Evolutionary conservation across 192 early-diverging fungal species (phyloP), one percentile per base, ranked within the genome.

Genomic region (Mortierella hygrophila): DNA sequence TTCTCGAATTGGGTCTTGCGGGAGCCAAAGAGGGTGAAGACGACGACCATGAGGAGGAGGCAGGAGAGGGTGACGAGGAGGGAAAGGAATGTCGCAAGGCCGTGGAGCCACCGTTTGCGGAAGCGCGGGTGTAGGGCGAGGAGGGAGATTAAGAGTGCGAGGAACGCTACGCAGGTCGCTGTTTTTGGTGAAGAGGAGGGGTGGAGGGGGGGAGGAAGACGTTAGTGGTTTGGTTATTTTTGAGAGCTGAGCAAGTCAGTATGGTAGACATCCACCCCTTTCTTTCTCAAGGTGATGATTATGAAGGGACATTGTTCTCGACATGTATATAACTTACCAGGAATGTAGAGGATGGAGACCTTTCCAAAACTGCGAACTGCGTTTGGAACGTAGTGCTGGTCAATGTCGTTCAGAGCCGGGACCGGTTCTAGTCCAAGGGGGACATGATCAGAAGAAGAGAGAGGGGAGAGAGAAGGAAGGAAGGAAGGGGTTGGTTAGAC

Each of bases 21-120:
- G 6, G 78, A 65, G 1, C 47, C 78, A 54, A 74, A 76, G 26
- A 85, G 75, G 4, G 83, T 80, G 20, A 80, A 80, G 16, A 80
- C 83, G 0, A 79, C 77, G 41, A 85, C 29, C 78, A 80, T 72
- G 18, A 85, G 38, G 6, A 85, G 74, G 4, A 85, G 70, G 71
- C 74, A 76, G 68, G 44, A 26, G 8, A 85, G 32, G 21, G 83
- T 77, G 15, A 80, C 83, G 42, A 85, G 52, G 42, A 85, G 20
- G 10, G 79, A 57, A 26, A 85, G 44, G 41, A 73, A 80, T 2
- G 63, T 70, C 4, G 83, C 47, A 0, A 85, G 40, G 35, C 70
- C 83, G 46, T 80, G 78, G 54, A 80, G 44, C 83, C 83, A 79
- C 18, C 83, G 78, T 42, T 76, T 85, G 1, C 83, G 78, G 78